Conservation (phyloP, 2,329 filamentous ascomycete species). For the Purpureocillium takamizusanense region DNA sequence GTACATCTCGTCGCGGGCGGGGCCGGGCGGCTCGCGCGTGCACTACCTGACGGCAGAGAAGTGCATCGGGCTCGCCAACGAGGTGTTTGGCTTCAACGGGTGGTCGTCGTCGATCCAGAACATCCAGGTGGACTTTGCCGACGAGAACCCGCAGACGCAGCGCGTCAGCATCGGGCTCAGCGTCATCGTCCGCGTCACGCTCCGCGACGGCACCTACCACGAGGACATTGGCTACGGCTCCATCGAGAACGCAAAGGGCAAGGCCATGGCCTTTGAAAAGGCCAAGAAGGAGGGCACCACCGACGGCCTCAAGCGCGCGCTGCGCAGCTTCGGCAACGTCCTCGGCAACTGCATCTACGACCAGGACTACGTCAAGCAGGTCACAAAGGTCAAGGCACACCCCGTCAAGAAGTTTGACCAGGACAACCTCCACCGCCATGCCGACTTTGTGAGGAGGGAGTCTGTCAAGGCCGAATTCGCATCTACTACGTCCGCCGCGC, state of each 20-base stretch:
- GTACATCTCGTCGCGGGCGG: constrained; percentile 81
- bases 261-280: constrained; percentile 94
- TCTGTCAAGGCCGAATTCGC: constrained; percentile 15
- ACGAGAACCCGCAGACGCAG: constrained; percentile 69
- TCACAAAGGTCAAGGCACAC: constrained; percentile 79
- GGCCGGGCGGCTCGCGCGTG: constrained; percentile 75
- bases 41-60: constrained; percentile 96
- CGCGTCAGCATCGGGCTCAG: constrained; percentile 81
- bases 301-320: constrained; percentile 79
- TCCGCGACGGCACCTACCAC: constrained; percentile 91
- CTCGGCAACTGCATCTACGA: constrained; percentile 98
- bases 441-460: constrained; percentile 61
- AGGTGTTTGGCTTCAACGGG: constrained; percentile 94
- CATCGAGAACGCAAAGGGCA: constrained; percentile 92
- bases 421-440: constrained; percentile 71
- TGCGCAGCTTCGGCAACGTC: constrained; percentile 91
- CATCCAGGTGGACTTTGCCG: constrained; percentile 90
- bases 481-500: neutral
- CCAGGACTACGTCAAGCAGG: constrained; percentile 82
- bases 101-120: constrained; percentile 97
- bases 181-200: constrained; percentile 80
- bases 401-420: constrained; percentile 67
- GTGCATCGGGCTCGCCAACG: constrained; percentile 88
- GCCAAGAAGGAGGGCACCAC: constrained; percentile 98
- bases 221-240: constrained; percentile 97